These are phyloP conservation scores for Lecanicillium sp. DNA, from an alignment of 2,329 filamentous ascomycete genomes.

Conservation along the genomic window DNA sequence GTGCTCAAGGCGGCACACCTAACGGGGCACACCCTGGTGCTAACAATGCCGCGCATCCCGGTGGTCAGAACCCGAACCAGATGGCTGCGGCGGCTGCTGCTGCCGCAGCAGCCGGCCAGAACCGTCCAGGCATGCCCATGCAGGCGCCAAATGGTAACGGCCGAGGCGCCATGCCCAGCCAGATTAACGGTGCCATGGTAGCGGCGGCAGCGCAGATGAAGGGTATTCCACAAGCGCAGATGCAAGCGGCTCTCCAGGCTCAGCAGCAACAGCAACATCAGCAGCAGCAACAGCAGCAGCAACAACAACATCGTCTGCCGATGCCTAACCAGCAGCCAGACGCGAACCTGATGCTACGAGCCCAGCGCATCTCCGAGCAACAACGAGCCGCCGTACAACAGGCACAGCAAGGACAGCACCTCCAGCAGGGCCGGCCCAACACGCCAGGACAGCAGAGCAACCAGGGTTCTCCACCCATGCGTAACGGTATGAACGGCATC, in stretches of 20 bases:
- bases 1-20: slow-evolving; percentile 11
- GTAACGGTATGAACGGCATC: slow-evolving; percentile 33
- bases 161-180: slow-evolving; percentile 35
- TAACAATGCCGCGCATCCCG: slow-evolving; percentile 28
- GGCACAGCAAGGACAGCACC: slow-evolving; percentile 23
- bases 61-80: slow-evolving; percentile 35
- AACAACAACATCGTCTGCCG: slow-evolving; percentile 49
- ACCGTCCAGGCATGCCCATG: slow-evolving; percentile 44
- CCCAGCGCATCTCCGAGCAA: slow-evolving; percentile 59
- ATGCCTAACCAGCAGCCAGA: slow-evolving; percentile 40
- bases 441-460: slow-evolving; percentile 27
- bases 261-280: slow-evolving; percentile 10
- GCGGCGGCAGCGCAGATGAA: slow-evolving; percentile 51
- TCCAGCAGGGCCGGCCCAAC: slow-evolving; percentile 21
- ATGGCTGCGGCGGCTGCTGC: slow-evolving; percentile 35
- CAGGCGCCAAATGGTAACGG: slow-evolving; percentile 45
- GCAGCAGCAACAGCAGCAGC: slow-evolving; percentile 41
- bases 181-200: slow-evolving; percentile 41
- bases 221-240: slow-evolving; percentile 60
- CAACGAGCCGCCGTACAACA: slow-evolving; percentile 45
- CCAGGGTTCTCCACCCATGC: slow-evolving; percentile 37
- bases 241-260: slow-evolving; percentile 50
- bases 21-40: slow-evolving; percentile 19
- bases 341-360: slow-evolving; percentile 51
- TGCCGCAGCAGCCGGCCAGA: slow-evolving; percentile 34